A percentile compares a stretch with the other conserved stretches of the same genome.
Conservation (phyloP, 2,329 filamentous ascomycete genomes). For the Cercospora sesami region DNA sequence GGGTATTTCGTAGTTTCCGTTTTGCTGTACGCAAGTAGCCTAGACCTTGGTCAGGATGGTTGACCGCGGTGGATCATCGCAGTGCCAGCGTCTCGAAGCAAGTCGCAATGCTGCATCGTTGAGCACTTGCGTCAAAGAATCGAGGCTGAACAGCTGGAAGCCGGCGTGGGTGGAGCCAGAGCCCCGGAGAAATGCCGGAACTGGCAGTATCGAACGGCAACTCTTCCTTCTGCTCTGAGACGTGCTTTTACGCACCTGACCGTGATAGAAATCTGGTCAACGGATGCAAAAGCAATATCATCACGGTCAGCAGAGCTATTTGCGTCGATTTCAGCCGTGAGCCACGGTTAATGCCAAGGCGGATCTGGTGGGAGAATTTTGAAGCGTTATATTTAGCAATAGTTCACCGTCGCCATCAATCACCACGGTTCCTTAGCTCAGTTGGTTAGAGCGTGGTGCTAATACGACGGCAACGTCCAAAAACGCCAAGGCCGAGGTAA, state of each 20-base stretch:
- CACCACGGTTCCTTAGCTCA: conserved; percentile 1
- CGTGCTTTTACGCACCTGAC: not conserved
- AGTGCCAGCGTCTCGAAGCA: not conserved
- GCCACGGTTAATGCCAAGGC: not conserved
- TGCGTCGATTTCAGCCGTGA: not conserved
- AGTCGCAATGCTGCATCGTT: not conserved
- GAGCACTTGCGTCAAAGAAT: not conserved
- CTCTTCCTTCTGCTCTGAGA: not conserved
- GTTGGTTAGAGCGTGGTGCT: conserved; percentile 10
- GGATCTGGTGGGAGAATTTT: not conserved
- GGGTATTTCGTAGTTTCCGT: not conserved
- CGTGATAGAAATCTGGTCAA: not conserved
- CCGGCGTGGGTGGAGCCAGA: not conserved
- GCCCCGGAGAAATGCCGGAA: not conserved
- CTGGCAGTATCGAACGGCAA: not conserved
- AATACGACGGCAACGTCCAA: not conserved
- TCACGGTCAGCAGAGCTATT: not conserved
- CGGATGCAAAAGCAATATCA: not conserved
- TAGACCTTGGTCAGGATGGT: not conserved
- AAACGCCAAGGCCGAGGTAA: not conserved
- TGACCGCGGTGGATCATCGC: not conserved
- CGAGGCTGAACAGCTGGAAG: not conserved
- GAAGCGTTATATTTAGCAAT: not conserved
- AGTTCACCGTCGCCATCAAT: not conserved
- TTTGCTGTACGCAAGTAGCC: not conserved